Percentiles rank a stretch among this genome's conserved stretches.
These are phyloP conservation scores for Trypanosoma avium DNA, from an alignment of 208 protist species.

Conservation along the genomic window DNA sequence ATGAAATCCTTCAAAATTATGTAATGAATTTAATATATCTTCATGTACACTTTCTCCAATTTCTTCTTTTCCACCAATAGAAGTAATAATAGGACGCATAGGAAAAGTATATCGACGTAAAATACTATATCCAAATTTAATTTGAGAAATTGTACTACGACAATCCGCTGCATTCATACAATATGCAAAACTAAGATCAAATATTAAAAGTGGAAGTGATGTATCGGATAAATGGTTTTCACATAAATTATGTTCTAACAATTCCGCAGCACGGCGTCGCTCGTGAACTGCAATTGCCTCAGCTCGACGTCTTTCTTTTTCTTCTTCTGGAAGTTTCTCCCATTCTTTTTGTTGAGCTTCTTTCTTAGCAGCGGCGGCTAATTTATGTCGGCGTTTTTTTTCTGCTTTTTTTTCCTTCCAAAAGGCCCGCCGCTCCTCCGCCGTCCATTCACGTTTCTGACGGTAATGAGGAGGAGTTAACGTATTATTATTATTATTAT, in stretches of 20 bases:
- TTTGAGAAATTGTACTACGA: slow-evolving; percentile 80
- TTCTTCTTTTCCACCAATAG: slow-evolving; percentile 44
- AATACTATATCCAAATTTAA: slow-evolving; percentile 85
- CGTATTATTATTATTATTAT: too few relatives aligned
- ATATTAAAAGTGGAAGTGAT: slow-evolving; percentile 61
- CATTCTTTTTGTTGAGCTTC: slow-evolving; percentile 42
- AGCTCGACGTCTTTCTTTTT: slow-evolving; percentile 36
- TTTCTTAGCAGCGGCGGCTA: slow-evolving; percentile 30
- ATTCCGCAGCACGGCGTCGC: slow-evolving; percentile 41
- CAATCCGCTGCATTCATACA: slow-evolving; percentile 80
- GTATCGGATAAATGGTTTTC: slow-evolving; percentile 34
- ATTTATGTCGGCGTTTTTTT: slow-evolving; percentile 40
- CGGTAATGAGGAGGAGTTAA: slow-evolving; percentile 14
- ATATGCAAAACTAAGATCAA: slow-evolving; percentile 87
- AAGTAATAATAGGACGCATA: slow-evolving; percentile 74
- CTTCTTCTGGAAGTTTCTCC: slow-evolving; percentile 52
- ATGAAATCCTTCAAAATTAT: slow-evolving; percentile 69
- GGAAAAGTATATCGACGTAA: slow-evolving; percentile 69
- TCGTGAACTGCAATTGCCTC: slow-evolving; percentile 54
- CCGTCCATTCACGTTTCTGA: slow-evolving; percentile 54
- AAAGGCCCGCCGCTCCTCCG: slow-evolving; percentile 50
- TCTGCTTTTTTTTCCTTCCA: slow-evolving; percentile 64
- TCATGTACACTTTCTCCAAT: slow-evolving; percentile 27
- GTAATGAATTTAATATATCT: slow-evolving; percentile 34
- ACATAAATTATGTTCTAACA: slow-evolving; percentile 25